Evolutionary conservation across 805 yeast species (phyloP), one percentile per base, ranked within the genome.

Genomic region (Lachancea waltii): DNA sequence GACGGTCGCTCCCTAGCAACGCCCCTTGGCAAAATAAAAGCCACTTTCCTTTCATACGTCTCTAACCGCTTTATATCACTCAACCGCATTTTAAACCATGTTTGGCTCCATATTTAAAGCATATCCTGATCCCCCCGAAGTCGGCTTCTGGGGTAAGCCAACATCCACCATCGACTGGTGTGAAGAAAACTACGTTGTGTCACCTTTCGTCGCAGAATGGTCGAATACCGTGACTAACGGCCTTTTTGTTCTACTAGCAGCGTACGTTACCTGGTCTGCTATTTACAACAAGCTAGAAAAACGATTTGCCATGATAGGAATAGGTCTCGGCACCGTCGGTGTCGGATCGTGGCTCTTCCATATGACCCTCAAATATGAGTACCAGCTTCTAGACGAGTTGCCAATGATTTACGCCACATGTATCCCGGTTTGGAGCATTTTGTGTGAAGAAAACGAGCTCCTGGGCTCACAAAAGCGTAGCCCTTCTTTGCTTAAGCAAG

Each of bases 81-180:
- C n/a, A n/a, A n/a, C 15, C 14, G 28, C 10, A 15, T 30, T 24
- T 11, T 10, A 17, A 13, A 27, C 27, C 18, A 36, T 36, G 40
- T 25, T 36, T 2, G 18, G 20, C 7, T 18, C 24, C 15, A 30
- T 41, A 11, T 41, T 38, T 21, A 38, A 56, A 45, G 75, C 77
- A 2, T 77, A 77, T 50, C 82, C 85, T 1, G 68, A 68, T 5
- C 74, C 69, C 23, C 74, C 75, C 29, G 47, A 55, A n/a, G 41
- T 60, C 11, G 89, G 87, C 1, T 79, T 60, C 56, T 85, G 95
- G 95, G 92, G 92, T 1, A 64, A 68, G 4, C 83, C 84, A 3
- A 87, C 97, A 0, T 75, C 95, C 26, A 89, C 97, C n/a, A 92
- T 92, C 26, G 98, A 90, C 56, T 90, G 97, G 97, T 90, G 98